phyloP scores from a whole-genome alignment of 768 basidiomycete genomes.

The Phaffia tasmanica region DNA sequence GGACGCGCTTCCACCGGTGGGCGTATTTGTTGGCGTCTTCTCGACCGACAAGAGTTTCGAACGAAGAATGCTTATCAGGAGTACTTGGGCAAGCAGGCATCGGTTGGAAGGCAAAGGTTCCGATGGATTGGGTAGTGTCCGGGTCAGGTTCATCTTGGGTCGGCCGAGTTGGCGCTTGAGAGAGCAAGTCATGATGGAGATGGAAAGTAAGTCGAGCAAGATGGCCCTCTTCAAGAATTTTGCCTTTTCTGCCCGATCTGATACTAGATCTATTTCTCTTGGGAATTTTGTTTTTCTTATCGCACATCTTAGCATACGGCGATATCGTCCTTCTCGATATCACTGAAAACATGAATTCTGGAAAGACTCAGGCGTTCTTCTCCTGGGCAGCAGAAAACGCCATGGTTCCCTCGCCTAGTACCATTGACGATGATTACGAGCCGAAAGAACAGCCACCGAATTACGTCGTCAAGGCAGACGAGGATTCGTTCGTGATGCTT shows the following conservation, averaged over 20 bases:
- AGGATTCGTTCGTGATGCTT: slow-evolving; percentile 90
- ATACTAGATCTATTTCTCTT: background rate
- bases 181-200: slow-evolving; percentile 68
- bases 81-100: slow-evolving; percentile 80
- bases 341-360: slow-evolving; percentile 89
- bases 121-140: slow-evolving; percentile 49
- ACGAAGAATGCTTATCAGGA: slow-evolving; percentile 72
- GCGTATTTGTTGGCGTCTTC: slow-evolving; percentile 80
- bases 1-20: slow-evolving; percentile 66
- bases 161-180: slow-evolving; percentile 71
- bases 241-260: slow-evolving; percentile 1
- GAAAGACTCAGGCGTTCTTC: slow-evolving; percentile 85
- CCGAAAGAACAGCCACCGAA: slow-evolving; percentile 60
- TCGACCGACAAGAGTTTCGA: slow-evolving; percentile 75
- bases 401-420: slow-evolving; percentile 61
- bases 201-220: slow-evolving; percentile 58
- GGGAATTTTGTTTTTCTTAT: slow-evolving; percentile 18
- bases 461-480: slow-evolving; percentile 86
- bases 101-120: slow-evolving; percentile 58
- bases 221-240: background rate
- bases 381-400: slow-evolving; percentile 83
- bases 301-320: slow-evolving; percentile 32
- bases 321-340: slow-evolving; percentile 55
- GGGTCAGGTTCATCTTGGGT: slow-evolving; percentile 82
- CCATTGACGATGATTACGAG: slow-evolving; percentile 28